Conservation (phyloP, 768 basidiomycete species). For the Chalciporus piperatus region DNA sequence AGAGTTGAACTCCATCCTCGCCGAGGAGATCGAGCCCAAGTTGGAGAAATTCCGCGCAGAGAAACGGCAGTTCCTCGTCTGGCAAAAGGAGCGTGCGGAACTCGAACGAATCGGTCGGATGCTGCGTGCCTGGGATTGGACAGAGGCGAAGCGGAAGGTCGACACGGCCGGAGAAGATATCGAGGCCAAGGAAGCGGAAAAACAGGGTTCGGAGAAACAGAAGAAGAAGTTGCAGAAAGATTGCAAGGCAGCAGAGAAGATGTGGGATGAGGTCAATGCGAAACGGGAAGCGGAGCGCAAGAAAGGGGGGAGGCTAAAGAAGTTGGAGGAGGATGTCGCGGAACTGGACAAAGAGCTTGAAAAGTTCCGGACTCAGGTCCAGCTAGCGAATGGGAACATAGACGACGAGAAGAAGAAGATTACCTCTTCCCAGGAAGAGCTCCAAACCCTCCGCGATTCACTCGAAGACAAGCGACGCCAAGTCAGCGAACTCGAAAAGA, state of each 20-base stretch:
- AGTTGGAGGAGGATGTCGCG: slow-evolving; percentile 76
- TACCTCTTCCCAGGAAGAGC: slow-evolving; percentile 47
- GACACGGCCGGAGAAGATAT: slow-evolving; percentile 57
- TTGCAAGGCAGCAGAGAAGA: slow-evolving; percentile 62
- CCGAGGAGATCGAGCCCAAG: slow-evolving; percentile 93
- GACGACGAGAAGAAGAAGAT: slow-evolving; percentile 73
- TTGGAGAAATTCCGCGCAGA: slow-evolving; percentile 86
- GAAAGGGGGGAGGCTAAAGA: slow-evolving; percentile 91
- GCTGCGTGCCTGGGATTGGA: slow-evolving; percentile 89
- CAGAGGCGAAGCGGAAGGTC: slow-evolving; percentile 51
- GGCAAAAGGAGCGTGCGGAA: slow-evolving; percentile 85
- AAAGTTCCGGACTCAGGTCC: slow-evolving; percentile 81
- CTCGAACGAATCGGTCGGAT: slow-evolving; percentile 82
- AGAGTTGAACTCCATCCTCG: slow-evolving; percentile 76
- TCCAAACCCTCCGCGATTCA: slow-evolving; percentile 58
- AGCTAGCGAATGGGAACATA: slow-evolving; percentile 73
- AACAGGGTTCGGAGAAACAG: slow-evolving; percentile 42
- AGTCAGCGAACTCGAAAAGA: slow-evolving; percentile 50
- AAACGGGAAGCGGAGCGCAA: slow-evolving; percentile 83
- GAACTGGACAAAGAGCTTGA: slow-evolving; percentile 77
- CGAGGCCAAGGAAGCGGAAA: slow-evolving; percentile 46
- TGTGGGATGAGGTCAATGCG: slow-evolving; percentile 61
- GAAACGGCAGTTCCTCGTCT: slow-evolving; percentile 85
- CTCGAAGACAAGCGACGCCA: slow-evolving; percentile 59
- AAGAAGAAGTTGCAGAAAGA: slow-evolving; percentile 54